Base-by-base conservation (phyloP, 1,284 basidiomycete species). In the Waitea zeae region DNA sequence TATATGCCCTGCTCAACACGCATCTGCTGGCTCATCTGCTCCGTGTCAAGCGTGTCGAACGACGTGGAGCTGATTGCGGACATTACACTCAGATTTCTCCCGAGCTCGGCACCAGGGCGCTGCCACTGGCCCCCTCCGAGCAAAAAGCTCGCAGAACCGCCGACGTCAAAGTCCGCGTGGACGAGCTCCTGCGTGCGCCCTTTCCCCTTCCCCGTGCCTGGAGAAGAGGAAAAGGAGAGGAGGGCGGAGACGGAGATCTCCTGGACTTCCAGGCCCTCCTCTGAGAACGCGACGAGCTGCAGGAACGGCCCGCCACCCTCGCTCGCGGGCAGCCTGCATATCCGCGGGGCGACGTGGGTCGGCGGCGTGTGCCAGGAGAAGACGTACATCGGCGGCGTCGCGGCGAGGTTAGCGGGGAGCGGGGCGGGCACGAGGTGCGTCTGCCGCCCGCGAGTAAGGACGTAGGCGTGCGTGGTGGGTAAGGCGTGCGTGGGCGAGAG, bases 41-140 rank as follows among this genome's bases (percentile, higher is more conserved):
- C 61, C 1, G 70, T 61, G 18, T 65, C 68, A 38, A 67, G 47
- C 33, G 62, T 74, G 36, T 59, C 59, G 32, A 55, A 58, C 6
- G 68, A 67, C 29, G 46, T 44, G 0, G 41, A 44, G 5, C 70
- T 71, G 15, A 54, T 48, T 28, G 50, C 50, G 44, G 64, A 67
- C 14, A 58, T 43, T 4, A 52, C 47, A 34, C 67, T 63, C 37
- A 56, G 53, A 19, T 57, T 53, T 20, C 61, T 59, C 18, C 47
- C 46, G 3, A 53, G 50, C 6, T 58, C 53, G 15, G 60, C 57
- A 34, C 55, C 55, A 17, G 62, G 54, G 17, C 60, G 56, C 39
- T 82, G 67, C 80, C 80, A 84, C 41, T 75, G 68, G 4, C 80
- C 82, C 14, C 82, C 80, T 1, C 39, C 37, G 38, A 61, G 61